Evolutionary conservation across 2,329 filamentous ascomycete species (phyloP), one percentile per base, ranked within the genome.

Genomic region (Xylariaceae sp.): DNA sequence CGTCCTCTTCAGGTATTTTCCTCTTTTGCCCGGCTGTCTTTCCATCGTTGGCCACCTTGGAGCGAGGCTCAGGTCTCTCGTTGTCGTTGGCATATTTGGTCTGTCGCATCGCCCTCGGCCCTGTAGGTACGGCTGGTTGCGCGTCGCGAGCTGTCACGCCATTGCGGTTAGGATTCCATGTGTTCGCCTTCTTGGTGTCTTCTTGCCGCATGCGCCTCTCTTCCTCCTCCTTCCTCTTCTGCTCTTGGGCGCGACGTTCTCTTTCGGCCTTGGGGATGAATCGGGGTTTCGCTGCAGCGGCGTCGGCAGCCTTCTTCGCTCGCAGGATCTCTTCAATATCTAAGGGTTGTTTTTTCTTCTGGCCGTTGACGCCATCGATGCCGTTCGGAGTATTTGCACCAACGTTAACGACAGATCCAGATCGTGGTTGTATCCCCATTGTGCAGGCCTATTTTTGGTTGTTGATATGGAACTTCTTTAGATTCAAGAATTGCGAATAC

Each of bases 311-410:
- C 68, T 89, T 90, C 79, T 95, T 95, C 75, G 92, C 88, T 62
- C 85, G 84, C 18, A 96, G 75, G 4, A 96, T 81, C 64, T 96
- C 89, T 72, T 96, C 92, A 51, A 96, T 87, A 68, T 91, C 92
- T 41, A 96, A 77, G 7, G 89, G 89, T 6, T 67, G 66, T 57
- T 67, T 71, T 47, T 54, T 53, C n/a, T 35, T 55, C 16, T 58
- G 59, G 33, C 56, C 27, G 26, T 57, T 61, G 23, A 26, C 44
- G 27, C 56, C 27, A 23, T 57, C 60, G 23, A 26, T 44, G 27
- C 52, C 50, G 15, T 52, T 54, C 6, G 51, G 42, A 23, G 50
- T 21, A 29, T 57, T 56, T 39, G 26, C 45, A 20, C 39, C 58
- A 30, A 60, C 60, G 24, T 56, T 48, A 11, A 47, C 44, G 11